Evolutionary conservation across 2,329 filamentous ascomycete species (phyloP).

Genomic region (Fusarium sp.): DNA sequence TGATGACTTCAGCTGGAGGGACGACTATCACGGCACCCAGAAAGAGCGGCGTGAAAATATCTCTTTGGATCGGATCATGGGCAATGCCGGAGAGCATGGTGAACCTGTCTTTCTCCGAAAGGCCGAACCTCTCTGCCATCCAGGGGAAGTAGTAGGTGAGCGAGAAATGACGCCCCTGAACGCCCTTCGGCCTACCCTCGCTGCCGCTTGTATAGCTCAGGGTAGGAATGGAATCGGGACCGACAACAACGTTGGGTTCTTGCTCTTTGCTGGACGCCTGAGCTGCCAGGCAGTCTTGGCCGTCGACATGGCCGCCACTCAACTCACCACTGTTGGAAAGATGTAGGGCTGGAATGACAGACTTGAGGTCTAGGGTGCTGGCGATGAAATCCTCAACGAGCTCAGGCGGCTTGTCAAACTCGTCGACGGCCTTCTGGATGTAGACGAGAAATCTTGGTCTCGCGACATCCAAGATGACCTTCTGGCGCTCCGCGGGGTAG

Average conservation of each 20-base stretch:
- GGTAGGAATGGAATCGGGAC: slow-evolving; percentile 70
- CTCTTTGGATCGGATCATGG: slow-evolving; percentile 71
- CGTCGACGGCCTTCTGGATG: slow-evolving; percentile 77
- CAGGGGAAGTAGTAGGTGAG: slow-evolving; percentile 89
- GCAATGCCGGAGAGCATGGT: slow-evolving; percentile 89
- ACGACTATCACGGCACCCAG: slow-evolving; percentile 83
- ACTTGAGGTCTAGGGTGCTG: slow-evolving; percentile 19
- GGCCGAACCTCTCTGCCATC: slow-evolving; percentile 88
- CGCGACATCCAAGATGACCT: slow-evolving; percentile 80
- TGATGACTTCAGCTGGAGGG: slow-evolving; percentile 85
- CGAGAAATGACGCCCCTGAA: slow-evolving; percentile 87
- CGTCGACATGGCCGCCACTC: slow-evolving; percentile 18
- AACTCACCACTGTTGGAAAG: slow-evolving; percentile 16
- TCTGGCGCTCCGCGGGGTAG: slow-evolving; percentile 47
- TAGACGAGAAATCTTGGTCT: slow-evolving; percentile 77
- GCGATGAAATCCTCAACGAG: slow-evolving; percentile 15
- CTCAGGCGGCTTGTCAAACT: slow-evolving; percentile 56
- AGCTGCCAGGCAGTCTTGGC: slow-evolving; percentile 9
- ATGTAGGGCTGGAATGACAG: slow-evolving; percentile 12
- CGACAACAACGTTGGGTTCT: slow-evolving; percentile 79
- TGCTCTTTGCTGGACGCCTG: slow-evolving; percentile 48
- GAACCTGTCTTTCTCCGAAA: slow-evolving; percentile 79
- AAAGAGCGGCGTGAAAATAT: slow-evolving; percentile 93
- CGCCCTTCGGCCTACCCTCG: slow-evolving; percentile 86
- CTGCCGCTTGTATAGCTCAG: slow-evolving; percentile 80